Conservation (phyloP, 345 rosid species). For the Ailanthus altissimus region DNA sequence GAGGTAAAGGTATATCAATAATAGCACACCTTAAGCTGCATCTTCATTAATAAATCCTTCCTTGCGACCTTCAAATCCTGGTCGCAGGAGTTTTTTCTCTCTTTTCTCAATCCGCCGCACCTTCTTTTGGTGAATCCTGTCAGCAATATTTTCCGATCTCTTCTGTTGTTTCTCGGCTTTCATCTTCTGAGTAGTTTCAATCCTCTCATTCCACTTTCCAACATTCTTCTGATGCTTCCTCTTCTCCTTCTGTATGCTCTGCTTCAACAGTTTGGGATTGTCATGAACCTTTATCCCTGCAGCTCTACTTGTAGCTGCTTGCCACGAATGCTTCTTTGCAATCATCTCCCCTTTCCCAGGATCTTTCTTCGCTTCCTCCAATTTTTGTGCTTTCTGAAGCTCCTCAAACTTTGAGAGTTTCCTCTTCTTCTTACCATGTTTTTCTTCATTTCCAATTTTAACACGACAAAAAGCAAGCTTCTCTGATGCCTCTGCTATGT, state of each 20-base stretch:
- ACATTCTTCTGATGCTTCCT: slow-evolving; percentile 68
- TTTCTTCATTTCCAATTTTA: slow-evolving; percentile 65
- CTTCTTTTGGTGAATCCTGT: slow-evolving; percentile 73
- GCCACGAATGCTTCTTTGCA: slow-evolving; percentile 69
- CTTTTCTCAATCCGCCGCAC: slow-evolving; percentile 70
- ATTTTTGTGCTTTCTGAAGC: slow-evolving; percentile 64
- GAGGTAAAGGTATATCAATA: background rate
- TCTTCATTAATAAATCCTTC: background rate
- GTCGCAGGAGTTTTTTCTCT: slow-evolving; percentile 83
- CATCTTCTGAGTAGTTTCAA: slow-evolving; percentile 58
- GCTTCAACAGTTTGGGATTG: slow-evolving; percentile 73
- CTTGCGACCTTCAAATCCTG: slow-evolving; percentile 83
- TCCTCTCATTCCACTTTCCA: slow-evolving; percentile 87
- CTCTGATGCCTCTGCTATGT: slow-evolving; percentile 70
- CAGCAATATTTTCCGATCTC: slow-evolving; percentile 70
- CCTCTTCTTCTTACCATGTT: slow-evolving; percentile 54
- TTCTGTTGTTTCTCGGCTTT: slow-evolving; percentile 72
- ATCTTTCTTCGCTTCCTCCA: slow-evolving; percentile 72
- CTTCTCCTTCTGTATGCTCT: slow-evolving; percentile 73
- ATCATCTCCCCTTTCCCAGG: slow-evolving; percentile 69
- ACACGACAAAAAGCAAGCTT: slow-evolving; percentile 70
- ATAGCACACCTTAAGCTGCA: background rate
- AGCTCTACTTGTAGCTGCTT: slow-evolving; percentile 76
- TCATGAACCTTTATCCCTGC: slow-evolving; percentile 83
- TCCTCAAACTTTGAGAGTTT: slow-evolving; percentile 60